Evolutionary conservation across 768 basidiomycete genomes (phyloP).

Genomic region (Pleurotus ostreatus): DNA sequence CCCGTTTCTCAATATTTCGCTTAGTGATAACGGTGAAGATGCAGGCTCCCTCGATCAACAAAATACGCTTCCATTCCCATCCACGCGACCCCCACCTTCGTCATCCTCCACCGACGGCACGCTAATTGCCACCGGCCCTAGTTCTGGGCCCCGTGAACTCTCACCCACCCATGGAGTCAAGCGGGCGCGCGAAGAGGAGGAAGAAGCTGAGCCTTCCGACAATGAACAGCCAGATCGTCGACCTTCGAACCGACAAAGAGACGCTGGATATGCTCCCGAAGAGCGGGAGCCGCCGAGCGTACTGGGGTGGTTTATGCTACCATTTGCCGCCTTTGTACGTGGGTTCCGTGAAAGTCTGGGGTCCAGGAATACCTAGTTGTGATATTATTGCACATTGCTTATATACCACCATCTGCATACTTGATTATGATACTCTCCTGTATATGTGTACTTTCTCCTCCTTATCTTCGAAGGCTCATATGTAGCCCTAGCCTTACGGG

Average conservation of each 20-base stretch:
- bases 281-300: slow-evolving; percentile 40
- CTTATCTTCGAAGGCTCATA: neutral
- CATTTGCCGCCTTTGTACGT: slow-evolving; percentile 60
- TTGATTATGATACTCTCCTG: neutral
- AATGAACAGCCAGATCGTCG: slow-evolving; percentile 33
- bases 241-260: slow-evolving; percentile 49
- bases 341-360: slow-evolving; percentile 62
- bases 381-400: neutral
- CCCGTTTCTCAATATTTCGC: neutral
- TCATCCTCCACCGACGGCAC: slow-evolving; percentile 37
- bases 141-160: slow-evolving; percentile 11
- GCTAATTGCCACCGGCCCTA: slow-evolving; percentile 23
- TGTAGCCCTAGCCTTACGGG: slow-evolving; percentile 3
- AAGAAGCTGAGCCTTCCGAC: slow-evolving; percentile 20
- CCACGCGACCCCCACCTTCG: slow-evolving; percentile 25
- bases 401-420: neutral
- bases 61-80: slow-evolving; percentile 3
- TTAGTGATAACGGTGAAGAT: slow-evolving; percentile 4
- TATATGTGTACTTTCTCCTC: neutral
- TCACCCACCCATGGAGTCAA: slow-evolving; percentile 33
- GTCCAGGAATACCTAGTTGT: neutral
- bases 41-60: slow-evolving; percentile 6
- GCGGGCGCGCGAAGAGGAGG: slow-evolving; percentile 37
- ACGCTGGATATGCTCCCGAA: slow-evolving; percentile 39
- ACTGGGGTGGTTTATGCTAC: slow-evolving; percentile 58